Percentiles rank a stretch among this genome's conserved stretches.
Evolutionary conservation across 768 basidiomycete species (phyloP).

Genomic region (Sarcomyxa edulis): DNA sequence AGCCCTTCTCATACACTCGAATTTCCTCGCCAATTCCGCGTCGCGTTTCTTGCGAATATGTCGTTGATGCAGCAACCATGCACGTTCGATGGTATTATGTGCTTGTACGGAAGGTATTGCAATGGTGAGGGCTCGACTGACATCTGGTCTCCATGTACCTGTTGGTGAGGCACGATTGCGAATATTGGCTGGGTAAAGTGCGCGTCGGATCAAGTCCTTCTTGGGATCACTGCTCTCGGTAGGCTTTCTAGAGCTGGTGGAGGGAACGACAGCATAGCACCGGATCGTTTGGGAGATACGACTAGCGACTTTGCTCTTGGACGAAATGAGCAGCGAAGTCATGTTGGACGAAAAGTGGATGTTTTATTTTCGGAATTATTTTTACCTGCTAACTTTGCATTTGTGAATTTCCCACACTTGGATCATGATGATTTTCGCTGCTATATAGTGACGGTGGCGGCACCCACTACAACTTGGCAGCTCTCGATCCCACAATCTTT

Average conservation of each 20-base stretch:
- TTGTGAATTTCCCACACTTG: not conserved
- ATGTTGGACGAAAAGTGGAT: not conserved
- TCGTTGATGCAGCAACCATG: slow-evolving; percentile 80
- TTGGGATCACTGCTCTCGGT: slow-evolving; percentile 54
- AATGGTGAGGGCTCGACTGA: slow-evolving; percentile 66
- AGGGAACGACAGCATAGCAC: not conserved
- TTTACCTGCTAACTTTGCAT: not conserved
- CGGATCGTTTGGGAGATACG: not conserved
- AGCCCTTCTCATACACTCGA: slow-evolving; percentile 73
- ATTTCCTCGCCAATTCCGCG: slow-evolving; percentile 70
- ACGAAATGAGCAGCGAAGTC: not conserved
- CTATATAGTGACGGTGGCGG: too few species aligned
- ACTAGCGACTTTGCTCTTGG: not conserved
- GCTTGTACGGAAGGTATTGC: slow-evolving; percentile 89
- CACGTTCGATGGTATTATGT: slow-evolving; percentile 88
- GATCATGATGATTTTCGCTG: too few species aligned
- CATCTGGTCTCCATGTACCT: slow-evolving; percentile 81
- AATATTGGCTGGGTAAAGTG: slow-evolving; percentile 75
- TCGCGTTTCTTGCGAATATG: slow-evolving; percentile 66
- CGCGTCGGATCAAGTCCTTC: slow-evolving; percentile 69
- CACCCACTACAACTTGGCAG: too few species aligned
- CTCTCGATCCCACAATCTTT: too few species aligned
- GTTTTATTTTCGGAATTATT: not conserved
- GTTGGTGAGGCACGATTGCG: slow-evolving; percentile 69
- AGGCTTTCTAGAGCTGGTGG: slow-evolving; percentile 21